Evolutionary conservation across 2,329 filamentous ascomycete genomes (phyloP), one percentile per base, ranked within the genome.

Genomic region (Aphanoascus verrucosus): DNA sequence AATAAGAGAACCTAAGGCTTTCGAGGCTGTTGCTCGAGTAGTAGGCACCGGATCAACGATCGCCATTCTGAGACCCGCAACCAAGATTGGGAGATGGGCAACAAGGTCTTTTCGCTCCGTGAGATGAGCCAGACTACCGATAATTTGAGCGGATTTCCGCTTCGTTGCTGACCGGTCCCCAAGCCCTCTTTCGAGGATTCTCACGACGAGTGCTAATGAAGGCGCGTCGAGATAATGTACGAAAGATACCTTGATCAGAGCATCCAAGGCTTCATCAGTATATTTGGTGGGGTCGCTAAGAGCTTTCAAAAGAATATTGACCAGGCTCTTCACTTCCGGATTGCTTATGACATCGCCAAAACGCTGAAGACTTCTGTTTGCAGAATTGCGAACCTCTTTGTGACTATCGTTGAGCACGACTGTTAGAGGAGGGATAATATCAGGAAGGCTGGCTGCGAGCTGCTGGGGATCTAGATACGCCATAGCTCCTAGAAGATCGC

Each of bases 291-390:
- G 90, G 67, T 98, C 93, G 64, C 93, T 98, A 56, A 98, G 81
- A 57, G 93, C 94, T 72, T 96, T 97, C 61, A 98, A 83, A 34
- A 98, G 79, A 54, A 96, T 86, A 62, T 85, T 84, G 55, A 97
- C 91, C 12, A 97, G 77, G 59, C 84, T 81, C 79, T 96, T 96
- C 65, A 98, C 88, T 70, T 98, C 93, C 3, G 93, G 93, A 68
- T 98, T 98, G 69, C 80, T 94, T 68, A 98, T 98, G 60, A 98
- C 94, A 69, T 98, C 94, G 60, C 94, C 93, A 67, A 98, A 98
- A 54, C 93, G 85, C 73, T 98, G 94, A 72, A 98, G 77, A 72
- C 89, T 95, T 71, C 91, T 84, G 70, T 98, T 98, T 6, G 93
- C 93, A 19, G 88, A 90, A 43, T 82, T 76, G 56, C 93, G 82